Percentiles rank a stretch among this genome's conserved stretches.
Conservation (phyloP, 1,284 basidiomycete species). For the Sanghuangporus weigelae region DNA sequence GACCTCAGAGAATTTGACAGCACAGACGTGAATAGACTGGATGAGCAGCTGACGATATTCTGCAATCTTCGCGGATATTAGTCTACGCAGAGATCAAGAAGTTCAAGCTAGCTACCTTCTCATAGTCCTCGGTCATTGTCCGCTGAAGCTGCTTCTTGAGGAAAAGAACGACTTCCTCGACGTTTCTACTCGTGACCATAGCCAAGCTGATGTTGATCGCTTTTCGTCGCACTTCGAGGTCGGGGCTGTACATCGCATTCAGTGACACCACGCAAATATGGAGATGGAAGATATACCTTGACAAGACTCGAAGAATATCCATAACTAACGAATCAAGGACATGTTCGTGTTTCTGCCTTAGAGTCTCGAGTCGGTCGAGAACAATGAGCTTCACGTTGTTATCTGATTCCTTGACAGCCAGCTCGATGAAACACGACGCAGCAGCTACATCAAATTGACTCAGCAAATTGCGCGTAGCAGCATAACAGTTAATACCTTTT, state of each 20-base stretch:
- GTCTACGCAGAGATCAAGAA: background rate
- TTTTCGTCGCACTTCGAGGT: slow-evolving; percentile 96
- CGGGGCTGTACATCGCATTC: slow-evolving; percentile 53
- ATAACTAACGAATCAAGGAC: slow-evolving; percentile 91
- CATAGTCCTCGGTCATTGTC: slow-evolving; percentile 82
- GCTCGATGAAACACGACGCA: slow-evolving; percentile 84
- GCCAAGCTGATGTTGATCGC: slow-evolving; percentile 87
- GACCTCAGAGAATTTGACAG: slow-evolving; percentile 97
- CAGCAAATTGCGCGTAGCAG: background rate
- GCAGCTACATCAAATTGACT: slow-evolving; percentile 53
- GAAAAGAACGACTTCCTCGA: slow-evolving; percentile 96
- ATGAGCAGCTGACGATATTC: slow-evolving; percentile 97
- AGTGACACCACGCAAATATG: background rate
- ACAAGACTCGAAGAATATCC: slow-evolving; percentile 91
- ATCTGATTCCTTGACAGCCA: slow-evolving; percentile 94
- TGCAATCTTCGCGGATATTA: slow-evolving; percentile 52
- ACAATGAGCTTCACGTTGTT: slow-evolving; percentile 99
- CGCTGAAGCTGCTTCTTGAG: slow-evolving; percentile 97
- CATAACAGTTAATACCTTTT: slow-evolving; percentile 58
- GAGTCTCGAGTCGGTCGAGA: slow-evolving; percentile 83
- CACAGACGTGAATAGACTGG: slow-evolving; percentile 95
- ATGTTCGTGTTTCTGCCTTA: slow-evolving; percentile 86
- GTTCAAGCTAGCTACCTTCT: slow-evolving; percentile 52
- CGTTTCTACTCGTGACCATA: slow-evolving; percentile 93
- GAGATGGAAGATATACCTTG: slow-evolving; percentile 42